Evolutionary conservation across 2,329 filamentous ascomycete genomes (phyloP).

Genomic region (Gyromitra esculenta): DNA sequence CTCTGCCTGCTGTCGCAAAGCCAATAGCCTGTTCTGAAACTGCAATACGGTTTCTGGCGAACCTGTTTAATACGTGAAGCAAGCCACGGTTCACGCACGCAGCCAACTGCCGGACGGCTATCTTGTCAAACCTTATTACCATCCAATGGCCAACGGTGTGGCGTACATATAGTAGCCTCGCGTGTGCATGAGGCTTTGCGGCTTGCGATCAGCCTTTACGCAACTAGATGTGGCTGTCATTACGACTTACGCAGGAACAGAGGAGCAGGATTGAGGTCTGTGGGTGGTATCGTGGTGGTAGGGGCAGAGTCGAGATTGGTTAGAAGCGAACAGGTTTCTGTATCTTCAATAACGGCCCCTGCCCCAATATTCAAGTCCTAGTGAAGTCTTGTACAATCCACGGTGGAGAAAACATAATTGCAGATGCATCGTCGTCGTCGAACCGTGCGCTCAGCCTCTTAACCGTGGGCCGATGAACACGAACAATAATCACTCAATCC

Average conservation of each 20-base stretch:
- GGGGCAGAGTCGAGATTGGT: no score
- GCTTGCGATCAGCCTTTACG: background rate
- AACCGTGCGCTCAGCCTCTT: background rate
- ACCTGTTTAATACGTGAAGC: no score
- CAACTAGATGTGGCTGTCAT: background rate
- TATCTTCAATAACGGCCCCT: no score
- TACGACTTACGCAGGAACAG: background rate
- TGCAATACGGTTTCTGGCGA: no score
- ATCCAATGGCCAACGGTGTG: background rate
- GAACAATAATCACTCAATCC: background rate
- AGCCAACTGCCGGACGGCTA: background rate
- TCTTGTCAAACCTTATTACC: background rate
- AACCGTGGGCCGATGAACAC: background rate
- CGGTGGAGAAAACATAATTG: background rate
- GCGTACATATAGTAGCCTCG: background rate
- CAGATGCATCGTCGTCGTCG: no score
- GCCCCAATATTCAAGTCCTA: background rate
- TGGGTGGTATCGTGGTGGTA: background rate
- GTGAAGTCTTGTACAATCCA: background rate
- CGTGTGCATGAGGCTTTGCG: background rate
- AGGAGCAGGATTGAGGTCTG: slow-evolving; percentile 16
- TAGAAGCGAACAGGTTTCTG: no score
- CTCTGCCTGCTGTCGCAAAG: background rate
- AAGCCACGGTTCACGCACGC: background rate
- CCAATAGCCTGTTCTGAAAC: background rate